Evolutionary conservation across 306 rosid species (phyloP), one percentile per base, ranked within the genome.

Genomic region (Sicyos baderoa): DNA sequence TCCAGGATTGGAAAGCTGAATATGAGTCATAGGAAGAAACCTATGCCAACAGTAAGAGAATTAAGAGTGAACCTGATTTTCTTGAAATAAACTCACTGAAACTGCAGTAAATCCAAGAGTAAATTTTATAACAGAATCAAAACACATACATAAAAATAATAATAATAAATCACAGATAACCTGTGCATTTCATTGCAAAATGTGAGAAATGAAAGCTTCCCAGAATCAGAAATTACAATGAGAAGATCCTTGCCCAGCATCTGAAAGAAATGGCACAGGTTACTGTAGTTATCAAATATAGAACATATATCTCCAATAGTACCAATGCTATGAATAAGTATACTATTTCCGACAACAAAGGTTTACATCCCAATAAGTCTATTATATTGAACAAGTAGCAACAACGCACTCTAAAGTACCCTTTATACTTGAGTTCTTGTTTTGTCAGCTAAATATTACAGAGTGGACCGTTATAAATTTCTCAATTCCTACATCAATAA

Each of bases 151-250:
- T 63, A 61, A 68, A 18, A 48, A 51, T 21, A 48, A 48, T 53
- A 63, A 62, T 19, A 35, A 61, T 5, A 72, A 75, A 79, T 35
- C 22, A 15, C 61, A 45, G 13, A 14, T 54, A 72, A 92, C 98
- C 96, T 89, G 88, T 87, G 87, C 98, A 89, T 92, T 82, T 92
- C 91, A 73, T 83, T 87, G 89, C 98, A 85, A 78, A 92, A 92
- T 51, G 92, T 80, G 76, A 92, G 92, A 80, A 92, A 67, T 1
- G 98, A 89, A 59, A 92, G 88, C 87, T 92, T 92, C 79, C 98
- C 96, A 2, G 98, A 92, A 83, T 92, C 98, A 7, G 98, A 92
- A 68, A 88, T 70, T 65, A 89, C 98, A 72, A 86, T 83, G 79
- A 92, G 79, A 53, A 87, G 85, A 72, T 92, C 98, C 79, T 80